Evolutionary conservation across 106 monocot genomes (phyloP), one percentile per base, ranked within the genome.

Genomic region (Dioscorea zingiberensis): DNA sequence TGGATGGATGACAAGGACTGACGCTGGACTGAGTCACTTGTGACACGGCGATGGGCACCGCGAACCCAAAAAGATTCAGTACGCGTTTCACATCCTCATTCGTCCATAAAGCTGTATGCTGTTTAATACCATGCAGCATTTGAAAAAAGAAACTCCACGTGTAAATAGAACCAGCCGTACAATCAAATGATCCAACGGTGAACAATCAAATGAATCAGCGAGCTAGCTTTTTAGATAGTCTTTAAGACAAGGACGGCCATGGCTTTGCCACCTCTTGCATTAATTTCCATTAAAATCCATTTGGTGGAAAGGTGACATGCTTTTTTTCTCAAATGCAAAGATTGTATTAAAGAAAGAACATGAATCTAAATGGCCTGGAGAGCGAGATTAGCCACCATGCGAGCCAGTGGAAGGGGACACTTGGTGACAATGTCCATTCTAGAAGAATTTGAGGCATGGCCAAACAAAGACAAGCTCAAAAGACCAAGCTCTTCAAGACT

Each of bases 381-480:
- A 3, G 67, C 67, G 48, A 78, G 71, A 58, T 72, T 71, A 21
- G 64, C 71, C 18, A 67, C 60, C 72, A 71, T 67, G 12, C 55
- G 53, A 45, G 27, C 66, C 46, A 78, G 47, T 67, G 78, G 78
- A 19, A 62, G 3, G 25, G 78, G 72, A 17, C 78, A 72, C 67
- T 78, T 78, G 61, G 72, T 67, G 2, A 67, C 47, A 17, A 78
- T 67, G 23, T 78, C 78, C 46, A 77, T 4, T 49, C 21, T 77
- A 8, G 62, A 58, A 27, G 22, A 46, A 48, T 21, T 49, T 1
- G 76, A 77, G 0, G 70, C 70, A 22, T 59, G 38, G 32, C 32
- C 58, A 29, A 77, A 77, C 58, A 77, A 25, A 21, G 62, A 38
- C 24, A 70, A 6, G 55, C 76, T 59, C 24, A 77, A 17, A 16